Base-by-base conservation (phyloP, 495 filamentous ascomycete genomes). In the Aspergillus diversus region DNA sequence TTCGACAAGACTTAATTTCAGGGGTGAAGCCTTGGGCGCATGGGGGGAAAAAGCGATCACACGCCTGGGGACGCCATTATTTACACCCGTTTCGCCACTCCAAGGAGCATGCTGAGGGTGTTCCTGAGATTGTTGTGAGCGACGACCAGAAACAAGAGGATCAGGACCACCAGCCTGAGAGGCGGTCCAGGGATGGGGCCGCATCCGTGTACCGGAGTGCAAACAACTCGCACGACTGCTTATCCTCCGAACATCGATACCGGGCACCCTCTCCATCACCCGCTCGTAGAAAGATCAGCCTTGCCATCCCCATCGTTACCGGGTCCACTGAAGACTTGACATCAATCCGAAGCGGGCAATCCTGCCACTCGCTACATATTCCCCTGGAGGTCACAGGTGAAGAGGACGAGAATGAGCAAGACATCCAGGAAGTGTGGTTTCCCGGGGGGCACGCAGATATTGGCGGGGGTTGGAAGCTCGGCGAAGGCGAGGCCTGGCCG, bases 371-470 rank as follows among this genome's bases (percentile, higher is more conserved):
- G 0, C 69, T 82, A 7, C 72, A 70, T 27, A 27, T 27, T 27
- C 21, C 21, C 21, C 21, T 1, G 21, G 39, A 43, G 9, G 39
- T 9, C 39, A 12, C 39, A 43, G 6, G 13, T n/a, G 75, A 83
- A 2, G 74, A 82, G 27, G 87, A 87, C 37, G 87, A 90, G 17
- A 81, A 83, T 0, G 73, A 69, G 21, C 90, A 93, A 64, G 89
- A 94, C 66, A 89, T 95, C 59, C 86, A 91, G 66, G 90, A 93
- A 63, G 80, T 93, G 9, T 95, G 92, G 92, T 96, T 95, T 70
- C 82, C 90, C 0, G 92, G 92, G 43, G 86, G 88, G 37, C 92
- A 96, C 67, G 91, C 85, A 9, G 92, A 96, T 64, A 87, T 96
- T 33, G 92, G 92, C 15, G 92, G 92, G 27, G 92, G 92, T 1